Evolutionary conservation across 257 asterid genomes (phyloP), one percentile per base, ranked within the genome.

Genomic region (Fraxinus americana): DNA sequence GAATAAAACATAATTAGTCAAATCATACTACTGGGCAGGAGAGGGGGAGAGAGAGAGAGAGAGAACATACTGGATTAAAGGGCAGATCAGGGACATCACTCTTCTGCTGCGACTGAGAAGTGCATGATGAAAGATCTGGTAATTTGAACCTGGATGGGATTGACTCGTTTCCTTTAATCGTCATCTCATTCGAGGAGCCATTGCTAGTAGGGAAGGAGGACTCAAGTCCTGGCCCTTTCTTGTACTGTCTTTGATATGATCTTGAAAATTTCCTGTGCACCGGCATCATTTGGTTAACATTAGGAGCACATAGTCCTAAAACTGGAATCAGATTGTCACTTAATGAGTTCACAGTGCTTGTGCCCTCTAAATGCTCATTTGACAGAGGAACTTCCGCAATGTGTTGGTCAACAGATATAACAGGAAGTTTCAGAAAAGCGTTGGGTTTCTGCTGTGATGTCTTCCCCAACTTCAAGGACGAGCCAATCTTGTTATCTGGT

Each of bases 301-400:
- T 86, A 67, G 92, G 92, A 0, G 92, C 92, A 83, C 92, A 83
- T 5, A 86, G 76, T 67, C 92, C 92, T 23, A 86, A 75, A 67
- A 89, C 86, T 4, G 92, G 90, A 80, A 85, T 70, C 85, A 77
- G 70, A 72, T 80, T 77, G 75, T 80, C 52, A 0, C 19, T 45
- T 45, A 45, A 13, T 45, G 52, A 45, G 17, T 45, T 45, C 52
- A 45, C 4, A 45, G 17, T 45, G 75, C 80, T 78, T 39, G 70
- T 25, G 67, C 83, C 81, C 73, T 32, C 86, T 30, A 72, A 67
- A 63, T 80, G 87, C 52, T 83, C 77, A 39, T 34, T 76, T 29
- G 82, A 80, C 79, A 27, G 77, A 3, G 85, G 67, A 54, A 67
- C 75, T 68, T 85, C 85, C 3, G 83, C 82, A 78, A 80, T 82